Evolutionary conservation across 78 protist genomes (phyloP).

Genomic region (Emiliania huxleyi): DNA sequence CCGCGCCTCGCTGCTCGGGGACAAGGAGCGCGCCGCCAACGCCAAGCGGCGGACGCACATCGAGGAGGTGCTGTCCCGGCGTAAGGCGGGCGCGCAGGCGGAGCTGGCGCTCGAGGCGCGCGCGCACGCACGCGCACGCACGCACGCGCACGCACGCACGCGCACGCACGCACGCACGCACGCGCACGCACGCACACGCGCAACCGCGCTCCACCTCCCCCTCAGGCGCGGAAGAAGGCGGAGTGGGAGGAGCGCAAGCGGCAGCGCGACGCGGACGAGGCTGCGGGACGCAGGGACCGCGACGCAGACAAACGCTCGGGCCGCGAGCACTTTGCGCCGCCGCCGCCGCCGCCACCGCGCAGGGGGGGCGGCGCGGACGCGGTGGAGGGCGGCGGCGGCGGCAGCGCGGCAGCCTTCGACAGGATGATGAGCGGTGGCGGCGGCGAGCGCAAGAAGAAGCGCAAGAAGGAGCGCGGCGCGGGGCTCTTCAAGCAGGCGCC

Average conservation of each 20-base stretch:
- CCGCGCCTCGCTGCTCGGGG: background rate
- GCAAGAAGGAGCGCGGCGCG: background rate
- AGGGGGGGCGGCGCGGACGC: background rate
- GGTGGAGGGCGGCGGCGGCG: background rate
- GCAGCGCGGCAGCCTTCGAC: background rate
- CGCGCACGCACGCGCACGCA: too few relatives aligned
- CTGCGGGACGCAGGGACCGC: background rate
- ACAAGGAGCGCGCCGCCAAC: background rate
- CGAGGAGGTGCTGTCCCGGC: background rate
- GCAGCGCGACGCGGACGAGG: background rate
- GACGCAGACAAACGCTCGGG: background rate
- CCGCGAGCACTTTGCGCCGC: background rate
- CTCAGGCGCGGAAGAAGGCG: too few relatives aligned
- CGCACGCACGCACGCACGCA: too few relatives aligned
- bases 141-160: too few relatives aligned
- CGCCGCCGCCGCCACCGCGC: background rate
- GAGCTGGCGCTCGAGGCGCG: background rate
- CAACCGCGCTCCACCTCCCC: too few relatives aligned
- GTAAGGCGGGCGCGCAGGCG: background rate
- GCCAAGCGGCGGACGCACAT: background rate
- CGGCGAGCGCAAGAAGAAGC: background rate
- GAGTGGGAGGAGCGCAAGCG: background rate
- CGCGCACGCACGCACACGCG: too few relatives aligned
- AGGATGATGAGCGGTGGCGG: background rate
- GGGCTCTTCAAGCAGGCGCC: background rate